phyloP scores from a whole-genome alignment of 352 stramenopile species.

The Phytophthora ramorum region DNA sequence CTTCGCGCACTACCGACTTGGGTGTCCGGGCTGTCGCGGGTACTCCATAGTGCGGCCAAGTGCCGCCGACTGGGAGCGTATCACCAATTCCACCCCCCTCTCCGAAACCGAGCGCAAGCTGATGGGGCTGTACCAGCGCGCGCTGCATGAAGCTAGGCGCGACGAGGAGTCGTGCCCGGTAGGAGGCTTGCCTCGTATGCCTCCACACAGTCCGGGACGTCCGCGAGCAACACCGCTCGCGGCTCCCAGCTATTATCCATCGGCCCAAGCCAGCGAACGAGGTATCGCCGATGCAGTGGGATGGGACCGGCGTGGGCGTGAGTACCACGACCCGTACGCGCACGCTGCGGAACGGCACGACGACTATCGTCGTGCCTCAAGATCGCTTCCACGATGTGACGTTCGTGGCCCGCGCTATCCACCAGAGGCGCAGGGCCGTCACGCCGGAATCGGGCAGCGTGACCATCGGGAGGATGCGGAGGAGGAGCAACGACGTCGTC shows the following conservation, averaged over 20 bases:
- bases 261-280: constrained; percentile 5
- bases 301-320: not conserved
- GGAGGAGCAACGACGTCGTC: too few species aligned
- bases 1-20: not conserved
- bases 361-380: not conserved
- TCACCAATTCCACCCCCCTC: not conserved
- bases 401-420: not conserved
- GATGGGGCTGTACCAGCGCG: not conserved
- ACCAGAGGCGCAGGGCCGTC: not conserved
- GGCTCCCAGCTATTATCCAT: constrained; percentile 10
- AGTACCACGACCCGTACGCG: not conserved
- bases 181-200: constrained; percentile 12
- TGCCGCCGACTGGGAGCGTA: not conserved
- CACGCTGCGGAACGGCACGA: not conserved
- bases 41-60: not conserved
- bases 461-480: constrained; percentile 1
- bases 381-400: not conserved
- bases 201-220: constrained; percentile 11
- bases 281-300: not conserved
- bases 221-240: not conserved
- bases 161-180: not conserved
- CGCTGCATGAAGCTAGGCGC: constrained; percentile 1
- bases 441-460: not conserved
- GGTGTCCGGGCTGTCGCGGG: not conserved
- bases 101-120: not conserved